Percentiles rank a stretch among this genome's conserved stretches.
Evolutionary conservation across 495 filamentous ascomycete genomes (phyloP).

Genomic region (Aspergillus campestris): DNA sequence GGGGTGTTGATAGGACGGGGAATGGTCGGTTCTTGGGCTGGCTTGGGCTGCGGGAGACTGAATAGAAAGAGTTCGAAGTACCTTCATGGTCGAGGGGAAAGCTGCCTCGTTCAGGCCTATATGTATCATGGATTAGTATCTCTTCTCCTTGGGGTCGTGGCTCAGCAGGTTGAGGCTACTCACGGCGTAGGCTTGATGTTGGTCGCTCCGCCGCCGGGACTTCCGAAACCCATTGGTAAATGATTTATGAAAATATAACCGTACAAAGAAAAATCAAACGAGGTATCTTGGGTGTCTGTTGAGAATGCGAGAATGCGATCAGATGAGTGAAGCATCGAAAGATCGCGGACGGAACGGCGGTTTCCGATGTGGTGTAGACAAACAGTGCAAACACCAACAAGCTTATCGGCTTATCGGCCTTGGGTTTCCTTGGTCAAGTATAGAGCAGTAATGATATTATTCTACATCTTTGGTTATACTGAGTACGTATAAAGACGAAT

Average conservation of each 20-base stretch:
- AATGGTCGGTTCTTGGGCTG: not conserved
- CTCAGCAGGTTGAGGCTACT: slow-evolving; percentile 22
- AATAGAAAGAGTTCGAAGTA: slow-evolving; percentile 21
- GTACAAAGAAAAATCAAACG: not conserved
- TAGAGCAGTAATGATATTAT: too few species aligned
- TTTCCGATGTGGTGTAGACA: too few species aligned
- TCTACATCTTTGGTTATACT: too few species aligned
- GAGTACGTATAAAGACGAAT: not conserved
- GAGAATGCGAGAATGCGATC: too few species aligned
- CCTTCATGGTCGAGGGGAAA: slow-evolving; percentile 96
- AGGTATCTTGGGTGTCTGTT: too few species aligned
- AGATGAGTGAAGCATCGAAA: too few species aligned
- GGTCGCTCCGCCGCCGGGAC: slow-evolving; percentile 62
- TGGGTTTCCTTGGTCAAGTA: too few species aligned
- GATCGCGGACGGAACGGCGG: too few species aligned
- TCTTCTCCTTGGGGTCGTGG: not conserved
- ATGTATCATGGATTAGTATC: not conserved
- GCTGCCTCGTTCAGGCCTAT: slow-evolving; percentile 84
- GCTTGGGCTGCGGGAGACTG: not conserved
- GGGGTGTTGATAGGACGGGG: not conserved
- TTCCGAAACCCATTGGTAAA: slow-evolving; percentile 55
- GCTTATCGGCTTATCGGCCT: too few species aligned
- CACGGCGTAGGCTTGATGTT: slow-evolving; percentile 70
- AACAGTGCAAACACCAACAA: too few species aligned
- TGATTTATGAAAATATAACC: not conserved